phyloP scores from a whole-genome alignment of 441 rosid genomes.

The Flueggea neowawraea region DNA sequence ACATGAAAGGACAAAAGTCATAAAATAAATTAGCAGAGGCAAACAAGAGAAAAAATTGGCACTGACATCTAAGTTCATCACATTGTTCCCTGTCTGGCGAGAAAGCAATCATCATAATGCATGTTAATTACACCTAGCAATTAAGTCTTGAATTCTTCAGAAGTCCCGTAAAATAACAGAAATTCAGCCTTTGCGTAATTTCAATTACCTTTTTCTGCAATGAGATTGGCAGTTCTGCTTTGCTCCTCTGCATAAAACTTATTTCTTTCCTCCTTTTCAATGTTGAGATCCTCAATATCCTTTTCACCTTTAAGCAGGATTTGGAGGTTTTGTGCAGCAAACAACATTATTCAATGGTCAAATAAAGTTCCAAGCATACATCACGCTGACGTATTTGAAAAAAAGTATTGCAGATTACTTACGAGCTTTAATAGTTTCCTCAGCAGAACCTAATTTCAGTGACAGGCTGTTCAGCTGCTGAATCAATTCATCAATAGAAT shows the following conservation, averaged over 20 bases:
- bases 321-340: not conserved
- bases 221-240: conserved; percentile 38
- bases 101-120: too few relatives aligned
- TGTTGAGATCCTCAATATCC: conserved; percentile 58
- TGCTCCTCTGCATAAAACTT: conserved; percentile 44
- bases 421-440: conserved; percentile 49
- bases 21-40: too few relatives aligned
- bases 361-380: conserved; percentile 4
- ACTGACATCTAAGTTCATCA: too few relatives aligned
- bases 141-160: too few relatives aligned
- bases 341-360: not conserved
- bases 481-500: conserved; percentile 53
- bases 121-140: too few relatives aligned
- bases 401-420: conserved; percentile 23
- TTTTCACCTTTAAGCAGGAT: conserved; percentile 48
- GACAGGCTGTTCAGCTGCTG: conserved; percentile 50
- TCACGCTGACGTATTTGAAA: not conserved
- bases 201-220: conserved; percentile 62
- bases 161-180: too few relatives aligned
- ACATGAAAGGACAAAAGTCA: too few relatives aligned
- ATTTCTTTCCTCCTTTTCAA: conserved; percentile 51
- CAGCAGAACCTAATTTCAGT: conserved; percentile 50
- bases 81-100: too few relatives aligned
- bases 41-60: too few relatives aligned
- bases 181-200: too few relatives aligned